A percentile compares a stretch with the other conserved stretches of the same genome.
These are phyloP conservation scores for Amanita thiersii DNA, from an alignment of 768 basidiomycete genomes.

Conservation along the genomic window DNA sequence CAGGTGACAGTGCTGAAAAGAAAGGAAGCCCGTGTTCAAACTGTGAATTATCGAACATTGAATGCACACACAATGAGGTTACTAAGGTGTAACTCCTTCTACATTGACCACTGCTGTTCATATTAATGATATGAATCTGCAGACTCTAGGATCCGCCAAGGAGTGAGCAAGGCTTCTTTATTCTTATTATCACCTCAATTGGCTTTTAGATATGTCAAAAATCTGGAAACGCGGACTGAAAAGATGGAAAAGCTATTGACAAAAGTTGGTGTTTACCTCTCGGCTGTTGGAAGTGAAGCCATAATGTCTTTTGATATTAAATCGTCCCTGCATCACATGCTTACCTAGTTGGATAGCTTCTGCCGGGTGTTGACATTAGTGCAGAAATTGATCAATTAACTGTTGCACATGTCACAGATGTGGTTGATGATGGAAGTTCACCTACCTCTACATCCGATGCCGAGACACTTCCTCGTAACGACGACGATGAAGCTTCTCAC, in stretches of 20 bases:
- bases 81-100: constrained; percentile 43
- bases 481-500: constrained; percentile 22
- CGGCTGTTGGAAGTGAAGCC: no score
- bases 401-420: constrained; percentile 17
- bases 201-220: constrained; percentile 46
- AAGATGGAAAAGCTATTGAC: constrained; percentile 57
- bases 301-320: not conserved
- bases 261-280: constrained; percentile 31
- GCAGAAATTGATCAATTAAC: constrained; percentile 34
- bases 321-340: constrained; percentile 16
- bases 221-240: constrained; percentile 51
- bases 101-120: not conserved
- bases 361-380: constrained; percentile 58
- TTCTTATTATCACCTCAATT: constrained; percentile 5
- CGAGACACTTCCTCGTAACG: constrained; percentile 23
- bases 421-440: constrained; percentile 24
- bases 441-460: constrained; percentile 16
- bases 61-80: constrained; percentile 64
- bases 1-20: constrained; percentile 66
- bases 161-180: constrained; percentile 27
- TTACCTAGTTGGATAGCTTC: constrained; percentile 19
- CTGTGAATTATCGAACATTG: constrained; percentile 46
- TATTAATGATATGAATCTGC: not conserved
- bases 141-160: constrained; percentile 51
- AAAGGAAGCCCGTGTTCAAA: constrained; percentile 56